Evolutionary conservation across 441 rosid genomes (phyloP), one percentile per base, ranked within the genome.

Genomic region (Metrosideros polymorpha): DNA sequence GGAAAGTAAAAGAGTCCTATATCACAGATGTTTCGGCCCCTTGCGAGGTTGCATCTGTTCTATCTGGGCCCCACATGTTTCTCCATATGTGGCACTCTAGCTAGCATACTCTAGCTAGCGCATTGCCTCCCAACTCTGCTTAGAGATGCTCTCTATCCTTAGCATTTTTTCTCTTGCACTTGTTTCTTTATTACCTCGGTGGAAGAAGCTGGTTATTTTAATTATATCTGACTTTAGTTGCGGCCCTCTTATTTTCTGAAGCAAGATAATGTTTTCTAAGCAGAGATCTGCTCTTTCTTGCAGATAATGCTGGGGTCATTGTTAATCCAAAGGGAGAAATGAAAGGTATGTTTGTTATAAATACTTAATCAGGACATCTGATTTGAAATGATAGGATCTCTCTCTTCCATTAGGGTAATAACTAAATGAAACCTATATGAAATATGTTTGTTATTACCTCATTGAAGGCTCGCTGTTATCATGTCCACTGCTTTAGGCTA

Each of bases 261-360:
- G 77, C 77, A 35, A 66, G 77, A 39, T 35, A 35, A 1, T 30
- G 54, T 24, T 51, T 71, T 56, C 88, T 90, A 59, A 89, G 54
- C 12, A n/a, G 29, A 42, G 19, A 25, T 49, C 51, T 83, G 32
- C 15, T 14, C 55, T 42, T 43, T 32, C 29, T 27, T 52, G 86
- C 89, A 94, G 97, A 94, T 89, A 94, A 94, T 88, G 97, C 95
- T n/a, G 95, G 97, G 55, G 95, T 94, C 19, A 93, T 93, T 51
- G 95, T 94, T n/a, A 94, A 94, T 77, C 97, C 95, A 2, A 93
- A 94, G 86, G 97, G 97, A 85, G 97, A 94, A 88, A 93, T 94
- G 97, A 94, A 94, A 92, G 96, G 95, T 92, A 90, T 7, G 27
- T 25, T 45, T 42, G 14, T 15, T 49, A 8, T 17, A 39, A 22